phyloP scores from a whole-genome alignment of 2,329 filamentous ascomycete species.

The Diaporthe citrichinensis region DNA sequence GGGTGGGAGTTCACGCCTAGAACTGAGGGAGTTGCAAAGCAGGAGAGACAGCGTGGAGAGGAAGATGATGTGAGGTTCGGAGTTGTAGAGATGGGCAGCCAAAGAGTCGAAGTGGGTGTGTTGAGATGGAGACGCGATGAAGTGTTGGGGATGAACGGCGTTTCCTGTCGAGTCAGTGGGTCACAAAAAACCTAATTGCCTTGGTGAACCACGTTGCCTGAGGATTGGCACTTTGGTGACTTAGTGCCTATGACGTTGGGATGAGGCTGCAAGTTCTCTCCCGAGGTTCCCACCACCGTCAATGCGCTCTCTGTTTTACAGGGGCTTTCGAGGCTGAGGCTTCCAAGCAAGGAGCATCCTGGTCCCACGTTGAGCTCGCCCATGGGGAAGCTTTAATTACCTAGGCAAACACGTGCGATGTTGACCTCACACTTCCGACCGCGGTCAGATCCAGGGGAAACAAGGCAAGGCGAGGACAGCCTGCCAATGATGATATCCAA shows the following conservation, averaged over 20 bases:
- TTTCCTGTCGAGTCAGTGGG: neutral
- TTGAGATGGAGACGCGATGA: neutral
- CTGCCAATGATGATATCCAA: no score
- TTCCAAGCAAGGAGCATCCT: neutral
- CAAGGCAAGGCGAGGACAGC: no score
- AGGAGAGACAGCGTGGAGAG: neutral
- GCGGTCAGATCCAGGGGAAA: no score
- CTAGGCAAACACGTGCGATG: neutral
- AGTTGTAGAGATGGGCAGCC: neutral
- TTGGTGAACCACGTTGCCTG: neutral
- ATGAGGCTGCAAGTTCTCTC: neutral
- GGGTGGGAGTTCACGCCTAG: neutral
- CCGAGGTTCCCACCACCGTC: neutral
- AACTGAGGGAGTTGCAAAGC: neutral
- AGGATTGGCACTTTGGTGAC: neutral
- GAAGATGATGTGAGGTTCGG: neutral
- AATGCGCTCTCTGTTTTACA: neutral
- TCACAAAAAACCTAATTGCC: no score
- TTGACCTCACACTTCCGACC: neutral
- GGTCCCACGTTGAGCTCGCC: neutral
- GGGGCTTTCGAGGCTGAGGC: neutral
- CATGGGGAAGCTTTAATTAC: neutral
- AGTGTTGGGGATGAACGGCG: neutral
- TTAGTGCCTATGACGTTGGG: neutral
- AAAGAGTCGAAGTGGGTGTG: neutral